phyloP scores from a whole-genome alignment of 768 basidiomycete genomes.

The Butyriboletus loyo region DNA sequence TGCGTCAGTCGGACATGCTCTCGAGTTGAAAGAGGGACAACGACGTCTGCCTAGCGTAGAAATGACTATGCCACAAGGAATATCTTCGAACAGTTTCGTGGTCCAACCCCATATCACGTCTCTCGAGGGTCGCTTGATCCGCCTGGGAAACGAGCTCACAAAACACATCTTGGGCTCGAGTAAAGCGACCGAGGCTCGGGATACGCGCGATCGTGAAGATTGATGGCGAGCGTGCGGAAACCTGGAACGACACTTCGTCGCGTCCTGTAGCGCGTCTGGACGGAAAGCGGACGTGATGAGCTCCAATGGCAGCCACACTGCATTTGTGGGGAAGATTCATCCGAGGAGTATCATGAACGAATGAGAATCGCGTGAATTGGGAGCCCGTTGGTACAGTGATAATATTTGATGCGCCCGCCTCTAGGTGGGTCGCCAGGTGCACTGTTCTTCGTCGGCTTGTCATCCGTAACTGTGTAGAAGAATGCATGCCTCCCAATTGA shows the following conservation, averaged over 20 bases:
- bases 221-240: not conserved
- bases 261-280: constrained; percentile 6
- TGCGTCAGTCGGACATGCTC: not conserved
- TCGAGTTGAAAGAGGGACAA: not conserved
- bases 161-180: constrained; percentile 41
- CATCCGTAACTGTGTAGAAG: constrained; percentile 12
- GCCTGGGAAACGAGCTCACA: constrained; percentile 47
- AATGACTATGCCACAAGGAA: constrained; percentile 82
- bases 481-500: too few relatives aligned
- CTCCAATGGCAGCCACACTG: constrained; percentile 30
- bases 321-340: constrained; percentile 24
- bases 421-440: constrained; percentile 5
- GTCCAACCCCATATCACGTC: constrained; percentile 17
- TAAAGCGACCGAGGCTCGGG: constrained; percentile 34
- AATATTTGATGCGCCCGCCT: constrained; percentile 23
- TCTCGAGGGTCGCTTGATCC: constrained; percentile 47
- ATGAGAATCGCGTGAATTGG: constrained; percentile 28
- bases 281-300: constrained; percentile 21
- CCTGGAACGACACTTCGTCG: constrained; percentile 13
- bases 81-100: constrained; percentile 53
- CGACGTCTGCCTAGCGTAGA: constrained; percentile 84
- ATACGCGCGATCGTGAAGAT: constrained; percentile 7
- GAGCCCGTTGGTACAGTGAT: constrained; percentile 31
- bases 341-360: constrained; percentile 23
- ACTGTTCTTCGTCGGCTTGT: not conserved